phyloP scores from a whole-genome alignment of 2,329 filamentous ascomycete genomes.

The Kalaharituber pfeilii region DNA sequence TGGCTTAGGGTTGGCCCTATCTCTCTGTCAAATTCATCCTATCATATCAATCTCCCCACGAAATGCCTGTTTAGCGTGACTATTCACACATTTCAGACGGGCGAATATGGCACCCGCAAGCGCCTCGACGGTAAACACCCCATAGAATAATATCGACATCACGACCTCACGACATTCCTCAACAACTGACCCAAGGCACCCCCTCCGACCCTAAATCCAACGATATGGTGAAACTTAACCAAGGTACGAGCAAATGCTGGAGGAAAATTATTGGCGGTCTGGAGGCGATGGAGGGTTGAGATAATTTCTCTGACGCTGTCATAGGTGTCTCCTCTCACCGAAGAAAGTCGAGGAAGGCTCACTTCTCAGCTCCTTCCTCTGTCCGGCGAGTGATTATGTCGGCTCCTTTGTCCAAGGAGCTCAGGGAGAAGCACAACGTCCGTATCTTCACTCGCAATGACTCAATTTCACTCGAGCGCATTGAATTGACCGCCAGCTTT shows the following conservation, averaged over 20 bases:
- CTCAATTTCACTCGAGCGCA: neutral
- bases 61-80: no score
- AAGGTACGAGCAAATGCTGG: slow-evolving; percentile 30
- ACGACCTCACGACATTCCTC: slow-evolving; percentile 1
- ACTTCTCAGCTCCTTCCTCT: slow-evolving; percentile 91
- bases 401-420: slow-evolving; percentile 87
- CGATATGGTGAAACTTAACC: slow-evolving; percentile 58
- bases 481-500: slow-evolving; percentile 13
- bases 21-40: no score
- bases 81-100: neutral
- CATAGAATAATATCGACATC: neutral
- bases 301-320: neutral
- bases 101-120: neutral
- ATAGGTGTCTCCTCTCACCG: slow-evolving; percentile 60
- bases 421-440: slow-evolving; percentile 98
- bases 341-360: slow-evolving; percentile 97
- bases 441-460: slow-evolving; percentile 26
- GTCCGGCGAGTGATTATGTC: slow-evolving; percentile 93
- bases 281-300: neutral
- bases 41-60: no score
- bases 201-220: slow-evolving; percentile 19
- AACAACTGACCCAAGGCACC: slow-evolving; percentile 9
- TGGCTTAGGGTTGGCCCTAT: no score
- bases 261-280: neutral
- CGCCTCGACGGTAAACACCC: neutral